Evolutionary conservation across 1,139 yeast genomes (phyloP), one percentile per base, ranked within the genome.

Genomic region (Pichia norvegensis): DNA sequence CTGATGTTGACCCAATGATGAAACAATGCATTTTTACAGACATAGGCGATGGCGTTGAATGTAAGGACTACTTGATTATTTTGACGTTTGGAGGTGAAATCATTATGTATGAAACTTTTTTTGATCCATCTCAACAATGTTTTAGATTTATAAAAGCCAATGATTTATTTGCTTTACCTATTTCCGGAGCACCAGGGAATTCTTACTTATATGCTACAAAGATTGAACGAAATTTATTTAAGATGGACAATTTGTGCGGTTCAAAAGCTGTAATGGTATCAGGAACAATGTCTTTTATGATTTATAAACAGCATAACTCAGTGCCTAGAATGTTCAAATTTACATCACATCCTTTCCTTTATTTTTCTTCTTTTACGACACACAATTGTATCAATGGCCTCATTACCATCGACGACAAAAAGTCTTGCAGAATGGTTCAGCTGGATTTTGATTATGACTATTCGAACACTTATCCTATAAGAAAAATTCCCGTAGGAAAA

Each of bases 61-160:
- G 69, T 23, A 69, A 75, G 45, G 90, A 85, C 54, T 81, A 79
- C 60, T 62, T 88, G 50, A 72, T 88, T 0, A 68, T 86, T 7
- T 67, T 87, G 43, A 86, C 95, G 0, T 75, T 80, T 59, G 90
- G 92, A 46, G 94, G 94, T 56, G 95, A 87, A 61, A 67, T 86
- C 1, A 68, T 79, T 40, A 67, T 84, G 51, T 87, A 87, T 61
- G 78, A 79, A 55, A 66, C 81, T 38, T 76, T 69, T 48, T 70
- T 69, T 52, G 79, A 73, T 57, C 52, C 64, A 19, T 48, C 48
- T 33, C 61, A 61, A 35, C 74, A 78, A 4, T 74, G 71, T 40
- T 73, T 69, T 54, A 67, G 71, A 50, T 69, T 81, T 44, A 57
- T 65, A 36, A 76, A 78, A 58, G 72, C 72, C 29, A 70, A 74